Percentiles rank a stretch among this genome's conserved stretches.
phyloP scores from a whole-genome alignment of 148 eudicot genomes.

The Fallopia convolvulus region DNA sequence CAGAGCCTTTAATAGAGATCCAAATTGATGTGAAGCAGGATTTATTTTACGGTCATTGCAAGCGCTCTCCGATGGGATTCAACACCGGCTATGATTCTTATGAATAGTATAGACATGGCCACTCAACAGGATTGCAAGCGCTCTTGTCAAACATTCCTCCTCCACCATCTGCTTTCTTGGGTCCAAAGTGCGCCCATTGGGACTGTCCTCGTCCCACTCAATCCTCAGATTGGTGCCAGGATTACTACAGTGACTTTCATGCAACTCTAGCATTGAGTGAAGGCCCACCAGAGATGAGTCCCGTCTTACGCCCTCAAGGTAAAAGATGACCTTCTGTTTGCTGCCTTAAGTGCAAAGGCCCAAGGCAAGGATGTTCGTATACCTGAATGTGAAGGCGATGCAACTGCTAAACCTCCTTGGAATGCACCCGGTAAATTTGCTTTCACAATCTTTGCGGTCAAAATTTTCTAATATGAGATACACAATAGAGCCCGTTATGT shows the following conservation, averaged over 20 bases:
- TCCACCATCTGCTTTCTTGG: slow-evolving; percentile 88
- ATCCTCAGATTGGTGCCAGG: slow-evolving; percentile 67
- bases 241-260: slow-evolving; percentile 78
- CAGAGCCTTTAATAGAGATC: not conserved
- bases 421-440: slow-evolving; percentile 73
- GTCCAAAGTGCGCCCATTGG: slow-evolving; percentile 97
- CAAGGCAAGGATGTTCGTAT: slow-evolving; percentile 83
- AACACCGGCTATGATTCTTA: slow-evolving; percentile 33
- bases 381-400: slow-evolving; percentile 98
- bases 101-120: slow-evolving; percentile 36
- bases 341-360: slow-evolving; percentile 83
- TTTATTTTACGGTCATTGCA: slow-evolving; percentile 33
- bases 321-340: slow-evolving; percentile 76
- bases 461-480: too few relatives aligned
- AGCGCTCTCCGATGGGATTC: slow-evolving; percentile 35
- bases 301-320: slow-evolving; percentile 92
- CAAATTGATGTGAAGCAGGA: slow-evolving; percentile 34
- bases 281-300: slow-evolving; percentile 85
- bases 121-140: slow-evolving; percentile 52
- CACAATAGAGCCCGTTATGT: too few relatives aligned
- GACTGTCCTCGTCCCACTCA: slow-evolving; percentile 94
- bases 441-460: too few relatives aligned
- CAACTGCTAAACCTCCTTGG: slow-evolving; percentile 95
- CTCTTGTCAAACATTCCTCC: slow-evolving; percentile 50
- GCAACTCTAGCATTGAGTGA: slow-evolving; percentile 71